Evolutionary conservation across 2,329 filamentous ascomycete genomes (phyloP), one percentile per base, ranked within the genome.

Genomic region (Onygenales sp.): DNA sequence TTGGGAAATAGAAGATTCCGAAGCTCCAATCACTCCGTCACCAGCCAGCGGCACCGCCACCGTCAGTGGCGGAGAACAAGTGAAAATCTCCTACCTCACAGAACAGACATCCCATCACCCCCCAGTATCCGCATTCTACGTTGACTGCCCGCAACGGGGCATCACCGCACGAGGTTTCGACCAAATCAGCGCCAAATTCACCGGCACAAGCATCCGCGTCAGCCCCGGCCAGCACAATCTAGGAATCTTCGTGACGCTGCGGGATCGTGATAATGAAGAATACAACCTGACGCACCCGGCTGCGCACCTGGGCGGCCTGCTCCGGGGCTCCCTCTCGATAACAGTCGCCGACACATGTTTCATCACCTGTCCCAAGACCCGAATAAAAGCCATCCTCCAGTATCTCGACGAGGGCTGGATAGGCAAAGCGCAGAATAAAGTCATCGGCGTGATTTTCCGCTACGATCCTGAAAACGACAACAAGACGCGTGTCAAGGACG

Each of bases 41-140:
- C 63, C 64, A 36, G 53, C 62, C 46, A 49, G 66, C 54, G 66
- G 58, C 58, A 66, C 65, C 62, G 69, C 64, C 51, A 61, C 63
- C 42, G 65, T 60, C 53, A 65, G 59, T 34, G 56, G 50, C 56
- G 34, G 14, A 47, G 62, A 73, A 61, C 79, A 77, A 32, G 80
- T 95, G 61, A 87, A 86, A 61, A 82, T 98, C 61, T 95, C 90
- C 8, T 98, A 95, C 68, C 78, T 98, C 56, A 97, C 93, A 31
- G 93, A 98, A 72, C 93, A 98, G 73, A 98, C 93, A 7, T 96
- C 90, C 6, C 93, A 98, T 65, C 93, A 98, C 71, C 93, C 93
- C 36, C 93, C 93, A 8, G 92, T 98, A 59, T 97, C 92, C 61
- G 93, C 93, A 11, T 98, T 95, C 71, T 92, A 88, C 69, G 85